Base-by-base conservation (phyloP, 2,329 filamentous ascomycete species). In the Talaromyces sp. region DNA sequence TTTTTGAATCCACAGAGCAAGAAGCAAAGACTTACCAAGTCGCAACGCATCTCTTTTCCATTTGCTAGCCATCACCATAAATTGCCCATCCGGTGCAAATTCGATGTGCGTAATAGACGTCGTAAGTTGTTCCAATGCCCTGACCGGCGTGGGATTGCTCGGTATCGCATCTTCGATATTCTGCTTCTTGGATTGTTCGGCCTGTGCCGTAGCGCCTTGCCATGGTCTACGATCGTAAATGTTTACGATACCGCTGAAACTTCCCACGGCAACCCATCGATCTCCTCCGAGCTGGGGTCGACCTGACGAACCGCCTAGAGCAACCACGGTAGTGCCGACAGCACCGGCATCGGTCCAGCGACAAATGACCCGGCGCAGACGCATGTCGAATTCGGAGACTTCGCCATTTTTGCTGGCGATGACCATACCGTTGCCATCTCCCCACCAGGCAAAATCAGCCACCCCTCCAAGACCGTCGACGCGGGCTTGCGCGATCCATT, bases 391-490 rank as follows among this genome's bases (percentile, higher is more conserved):
- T 79, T 99, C 95, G 60, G 91, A 92, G 6, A 98, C 85, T 72
- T 96, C 91, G 25, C 95, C 95, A 68, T 90, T 92, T 75, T 89
- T 93, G 64, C 91, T 92, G 1, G 90, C 86, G 46, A 96, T 89
- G 0, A 87, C 89, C 70, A 99, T 81, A 4, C 93, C 93, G 44
- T 88, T 84, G 37, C 93, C 90, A 65, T 91, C 87, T 60, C 86
- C 84, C 93, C 93, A 97, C 95, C 95, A 99, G 1, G 86, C 87
- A 71, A 97, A 96, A 75, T 97, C 93, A 0, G 91, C 89, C 55
- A 98, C 88, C 40, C 93, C 93, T 58, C 92, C 88, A 56, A 86
- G 84, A 67, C 90, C 89, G 70, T 97, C 91, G 52, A 97, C 82
- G 42, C 93, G 85, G 14, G 90, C 91, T 67, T 93, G 88, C 0